Base-by-base conservation (phyloP, 176 grass and related monocot species). In the Areca catechu region DNA sequence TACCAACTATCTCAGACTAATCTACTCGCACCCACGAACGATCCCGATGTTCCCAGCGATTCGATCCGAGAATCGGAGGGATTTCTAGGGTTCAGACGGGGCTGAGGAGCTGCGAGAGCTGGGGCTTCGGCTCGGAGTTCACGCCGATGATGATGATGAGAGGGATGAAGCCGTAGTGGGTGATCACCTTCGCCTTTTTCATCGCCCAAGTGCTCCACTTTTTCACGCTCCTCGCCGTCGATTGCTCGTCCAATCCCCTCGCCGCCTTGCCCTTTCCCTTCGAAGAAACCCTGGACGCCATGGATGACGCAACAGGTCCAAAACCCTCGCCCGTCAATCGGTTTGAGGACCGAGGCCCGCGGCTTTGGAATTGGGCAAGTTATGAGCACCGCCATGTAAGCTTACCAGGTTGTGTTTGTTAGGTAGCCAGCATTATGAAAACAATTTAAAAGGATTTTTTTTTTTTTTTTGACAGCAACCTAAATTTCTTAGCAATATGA, bases 141-240 rank as follows among this genome's bases (percentile, higher is more conserved):
- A 65, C 51, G 62, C 62, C 62, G 62, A 65, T 51, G 48, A 65
- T 16, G 62, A 65, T 51, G 21, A 65, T n/a, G 48, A 65, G 62
- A 1, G 62, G 62, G 22, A 65, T 65, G 48, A 65, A 65, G 47
- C 62, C 62, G 48, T 51, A 65, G 20, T 65, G 62, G 20, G 48
- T 15, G 16, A 65, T 50, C 48, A 65, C 62, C 62, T 65, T 65
- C 3, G 62, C 62, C 14, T 51, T 65, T 48, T 65, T 65, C 48
- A 65, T 51, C 48, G 22, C 20, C 62, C 62, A 65, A 5, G 12
- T 65, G 48, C 48, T 65, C 62, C 62, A 65, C 62, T 51, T 48
- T 48, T 65, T 65, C 21, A 65, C 21, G 16, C 48, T 27, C 47
- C 16, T 62, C 60, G 7, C 62, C 48, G 62, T 5, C 48, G 47